A percentile compares a stretch with the other conserved stretches of the same genome.
phyloP scores from a whole-genome alignment of 2,329 filamentous ascomycete species.

The Orbilia javanica region DNA sequence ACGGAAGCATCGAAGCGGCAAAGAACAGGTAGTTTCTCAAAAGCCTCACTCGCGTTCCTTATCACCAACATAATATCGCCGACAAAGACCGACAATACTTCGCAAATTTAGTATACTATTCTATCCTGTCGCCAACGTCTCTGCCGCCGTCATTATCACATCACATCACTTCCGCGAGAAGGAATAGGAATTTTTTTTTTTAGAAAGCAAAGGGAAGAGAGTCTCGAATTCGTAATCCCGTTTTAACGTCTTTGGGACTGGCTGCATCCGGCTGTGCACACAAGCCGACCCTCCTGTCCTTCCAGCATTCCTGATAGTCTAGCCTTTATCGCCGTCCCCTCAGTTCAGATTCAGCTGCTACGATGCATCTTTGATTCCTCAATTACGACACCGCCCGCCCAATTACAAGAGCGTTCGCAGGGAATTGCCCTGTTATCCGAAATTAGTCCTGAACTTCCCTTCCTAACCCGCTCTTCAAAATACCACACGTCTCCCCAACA shows the following conservation, averaged over 20 bases:
- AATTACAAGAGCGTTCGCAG: slow-evolving; percentile 20
- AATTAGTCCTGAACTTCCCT: slow-evolving; percentile 6
- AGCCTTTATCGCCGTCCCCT: background rate
- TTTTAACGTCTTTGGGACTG: slow-evolving; percentile 24
- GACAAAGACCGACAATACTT: slow-evolving; percentile 15
- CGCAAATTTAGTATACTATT: slow-evolving; percentile 10
- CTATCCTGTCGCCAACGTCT: background rate
- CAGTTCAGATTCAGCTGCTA: slow-evolving; percentile 36
- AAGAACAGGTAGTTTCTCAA: slow-evolving; percentile 35
- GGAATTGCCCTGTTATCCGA: slow-evolving; percentile 15
- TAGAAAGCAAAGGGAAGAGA: background rate
- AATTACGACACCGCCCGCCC: slow-evolving; percentile 38
- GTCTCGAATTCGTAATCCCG: slow-evolving; percentile 12
- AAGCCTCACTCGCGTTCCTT: slow-evolving; percentile 29
- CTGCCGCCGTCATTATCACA: background rate
- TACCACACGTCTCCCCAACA: slow-evolving; percentile 16
- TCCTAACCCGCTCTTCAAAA: slow-evolving; percentile 27
- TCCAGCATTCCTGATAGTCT: slow-evolving; percentile 21
- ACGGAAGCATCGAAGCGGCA: background rate
- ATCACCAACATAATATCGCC: slow-evolving; percentile 7
- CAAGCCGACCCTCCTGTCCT: background rate
- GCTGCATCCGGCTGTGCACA: slow-evolving; percentile 37
- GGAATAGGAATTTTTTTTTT: background rate
- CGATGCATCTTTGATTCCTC: slow-evolving; percentile 41
- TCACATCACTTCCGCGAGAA: background rate